phyloP scores from a whole-genome alignment of 2,329 filamentous ascomycete genomes.

The Cladorrhinum sp. region DNA sequence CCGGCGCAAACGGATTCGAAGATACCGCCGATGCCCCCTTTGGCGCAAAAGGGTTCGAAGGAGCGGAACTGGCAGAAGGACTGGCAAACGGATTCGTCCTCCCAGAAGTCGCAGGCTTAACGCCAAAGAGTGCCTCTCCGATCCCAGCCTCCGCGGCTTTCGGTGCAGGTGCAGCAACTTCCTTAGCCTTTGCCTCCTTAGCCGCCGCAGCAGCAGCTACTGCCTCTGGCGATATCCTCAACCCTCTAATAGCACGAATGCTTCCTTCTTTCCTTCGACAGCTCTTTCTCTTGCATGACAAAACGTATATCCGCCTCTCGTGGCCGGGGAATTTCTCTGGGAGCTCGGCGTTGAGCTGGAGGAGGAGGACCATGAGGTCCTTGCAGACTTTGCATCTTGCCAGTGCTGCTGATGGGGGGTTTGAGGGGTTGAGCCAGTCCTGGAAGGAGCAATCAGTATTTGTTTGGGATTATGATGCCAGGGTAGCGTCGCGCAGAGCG shows the following conservation, averaged over 20 bases:
- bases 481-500: not conserved
- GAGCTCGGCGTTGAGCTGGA: conserved; percentile 89
- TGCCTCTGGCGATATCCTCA: conserved; percentile 52
- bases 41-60: conserved; percentile 63
- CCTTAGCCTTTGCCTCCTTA: conserved; percentile 16
- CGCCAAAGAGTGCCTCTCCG: conserved; percentile 69
- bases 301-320: conserved; percentile 83
- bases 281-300: conserved; percentile 71
- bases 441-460: conserved; percentile 36
- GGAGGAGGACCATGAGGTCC: conserved; percentile 73
- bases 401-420: conserved; percentile 69
- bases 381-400: conserved; percentile 88
- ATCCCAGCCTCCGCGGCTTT: conserved; percentile 41
- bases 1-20: conserved; percentile 58
- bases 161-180: conserved; percentile 33
- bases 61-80: not conserved
- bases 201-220: conserved; percentile 23
- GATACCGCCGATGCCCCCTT: conserved; percentile 22
- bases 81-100: conserved; percentile 29
- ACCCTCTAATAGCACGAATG: conserved; percentile 69
- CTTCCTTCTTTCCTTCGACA: conserved; percentile 83
- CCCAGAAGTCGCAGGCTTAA: conserved; percentile 42
- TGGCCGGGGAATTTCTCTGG: conserved; percentile 83
- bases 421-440: conserved; percentile 79
- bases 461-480: not conserved